Conservation (phyloP, 2,329 filamentous ascomycete genomes). For the Xylaria arbuscula region DNA sequence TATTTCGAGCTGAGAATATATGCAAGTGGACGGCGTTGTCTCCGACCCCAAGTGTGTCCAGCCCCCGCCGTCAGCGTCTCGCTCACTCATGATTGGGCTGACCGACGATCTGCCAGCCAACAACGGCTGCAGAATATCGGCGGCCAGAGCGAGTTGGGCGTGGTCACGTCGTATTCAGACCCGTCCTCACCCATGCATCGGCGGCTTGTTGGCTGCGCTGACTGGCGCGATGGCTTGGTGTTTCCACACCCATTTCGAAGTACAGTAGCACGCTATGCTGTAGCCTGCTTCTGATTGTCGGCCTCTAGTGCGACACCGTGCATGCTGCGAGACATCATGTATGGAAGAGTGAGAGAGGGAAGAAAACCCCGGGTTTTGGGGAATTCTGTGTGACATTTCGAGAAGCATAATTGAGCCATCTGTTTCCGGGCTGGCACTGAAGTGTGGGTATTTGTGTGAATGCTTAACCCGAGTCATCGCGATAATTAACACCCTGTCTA, state of each 20-base stretch:
- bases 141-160: conserved; percentile 23
- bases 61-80: conserved; percentile 33
- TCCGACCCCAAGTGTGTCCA: conserved; percentile 25
- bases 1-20: conserved; percentile 28
- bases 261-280: not conserved
- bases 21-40: conserved; percentile 27
- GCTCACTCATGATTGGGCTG: conserved; percentile 21
- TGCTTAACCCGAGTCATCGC: not conserved
- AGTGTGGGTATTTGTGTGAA: not conserved
- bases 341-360: not conserved
- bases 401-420: conserved; percentile 17
- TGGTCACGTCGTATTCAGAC: conserved; percentile 28
- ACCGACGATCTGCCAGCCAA: conserved; percentile 20
- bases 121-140: conserved; percentile 24
- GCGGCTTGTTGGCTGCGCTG: conserved; percentile 22
- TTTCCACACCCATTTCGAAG: conserved; percentile 16
- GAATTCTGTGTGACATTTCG: conserved; percentile 29
- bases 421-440: conserved; percentile 2
- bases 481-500: not conserved
- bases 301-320: conserved; percentile 1
- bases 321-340: conserved; percentile 32
- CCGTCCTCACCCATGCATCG: conserved; percentile 8
- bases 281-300: conserved; percentile 29
- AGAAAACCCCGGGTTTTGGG: not conserved
- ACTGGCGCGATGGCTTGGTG: conserved; percentile 20